phyloP scores from a whole-genome alignment of 192 early-diverging fungal species.

The Pilobolus umbonatus region DNA sequence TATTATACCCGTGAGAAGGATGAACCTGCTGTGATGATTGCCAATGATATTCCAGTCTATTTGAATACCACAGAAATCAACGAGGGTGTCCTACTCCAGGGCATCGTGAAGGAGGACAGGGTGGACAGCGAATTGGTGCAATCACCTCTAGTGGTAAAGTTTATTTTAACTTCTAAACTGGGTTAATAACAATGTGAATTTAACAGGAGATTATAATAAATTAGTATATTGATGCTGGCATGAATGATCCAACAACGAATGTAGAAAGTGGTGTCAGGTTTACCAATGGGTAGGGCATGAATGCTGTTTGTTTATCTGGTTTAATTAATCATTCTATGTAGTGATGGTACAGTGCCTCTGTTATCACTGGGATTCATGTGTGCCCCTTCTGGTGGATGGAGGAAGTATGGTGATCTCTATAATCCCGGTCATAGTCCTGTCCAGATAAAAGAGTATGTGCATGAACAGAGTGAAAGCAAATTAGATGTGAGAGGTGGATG shows the following conservation, averaged over 20 bases:
- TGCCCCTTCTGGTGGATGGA: constrained; percentile 66
- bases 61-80: constrained; percentile 11
- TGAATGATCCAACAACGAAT: constrained; percentile 49
- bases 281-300: constrained; percentile 54
- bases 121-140: neutral
- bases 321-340: constrained; percentile 29
- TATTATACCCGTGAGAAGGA: constrained; percentile 51
- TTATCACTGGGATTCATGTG: constrained; percentile 89
- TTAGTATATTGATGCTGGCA: constrained; percentile 49
- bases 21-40: constrained; percentile 23
- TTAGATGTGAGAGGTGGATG: constrained; percentile 71
- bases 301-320: neutral
- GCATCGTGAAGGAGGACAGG: constrained; percentile 15
- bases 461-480: constrained; percentile 49
- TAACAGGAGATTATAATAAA: neutral
- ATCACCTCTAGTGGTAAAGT: constrained; percentile 13
- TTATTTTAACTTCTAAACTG: neutral
- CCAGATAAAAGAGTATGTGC: constrained; percentile 67
- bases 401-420: constrained; percentile 58
- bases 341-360: constrained; percentile 87
- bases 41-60: neutral
- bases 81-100: neutral
- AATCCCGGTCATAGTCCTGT: constrained; percentile 73
- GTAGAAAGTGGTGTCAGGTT: constrained; percentile 66
- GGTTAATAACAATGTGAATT: neutral